Evolutionary conservation across 2,329 filamentous ascomycete species (phyloP), one percentile per base, ranked within the genome.

Genomic region (Knoxdaviesia proteae): DNA sequence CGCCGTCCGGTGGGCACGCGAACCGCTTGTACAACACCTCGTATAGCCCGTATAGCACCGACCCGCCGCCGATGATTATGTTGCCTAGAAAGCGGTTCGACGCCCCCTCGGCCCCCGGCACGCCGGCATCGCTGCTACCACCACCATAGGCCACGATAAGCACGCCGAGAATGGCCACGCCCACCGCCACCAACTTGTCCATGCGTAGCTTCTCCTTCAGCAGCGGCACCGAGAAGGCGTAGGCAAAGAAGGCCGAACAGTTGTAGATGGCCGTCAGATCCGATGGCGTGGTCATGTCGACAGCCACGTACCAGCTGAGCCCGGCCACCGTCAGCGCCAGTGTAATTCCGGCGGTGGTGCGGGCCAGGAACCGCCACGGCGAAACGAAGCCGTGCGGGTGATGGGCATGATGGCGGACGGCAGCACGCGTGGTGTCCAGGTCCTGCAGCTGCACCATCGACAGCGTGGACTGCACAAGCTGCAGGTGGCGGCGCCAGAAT

Each of bases 241-340:
- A 98, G 40, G 90, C 90, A 58, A 98, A 98, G 61, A 98, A 98
- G 45, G 90, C 88, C 42, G 84, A 93, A 67, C 90, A 98, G 62
- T 98, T 98, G 70, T 98, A 98, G 52, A 98, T 98, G 43, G 90
- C 90, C 1, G 90, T 98, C 52, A 98, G 62, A 58, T 98, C 90
- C 49, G 81, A 86, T 3, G 90, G 81, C 4, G 83, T 94, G 1
- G 90, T 98, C 66, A 94, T 63, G 60, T 84, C 83, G 45, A 98
- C 88, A 10, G 90, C 88, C 34, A 96, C 69, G 54, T 96, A 98
- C 90, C 90, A 98, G 52, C 80, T 88, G 42, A 87, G 74, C 31
- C 90, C 90, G 1, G 88, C 90, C 36, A 96, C 65, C 3, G 90
- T 98, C 45, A 98, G 68, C 6, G 87, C 77, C 42, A 70, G 80